Base-by-base conservation (phyloP, 1,284 basidiomycete genomes). In the Coniferiporia weirii region DNA sequence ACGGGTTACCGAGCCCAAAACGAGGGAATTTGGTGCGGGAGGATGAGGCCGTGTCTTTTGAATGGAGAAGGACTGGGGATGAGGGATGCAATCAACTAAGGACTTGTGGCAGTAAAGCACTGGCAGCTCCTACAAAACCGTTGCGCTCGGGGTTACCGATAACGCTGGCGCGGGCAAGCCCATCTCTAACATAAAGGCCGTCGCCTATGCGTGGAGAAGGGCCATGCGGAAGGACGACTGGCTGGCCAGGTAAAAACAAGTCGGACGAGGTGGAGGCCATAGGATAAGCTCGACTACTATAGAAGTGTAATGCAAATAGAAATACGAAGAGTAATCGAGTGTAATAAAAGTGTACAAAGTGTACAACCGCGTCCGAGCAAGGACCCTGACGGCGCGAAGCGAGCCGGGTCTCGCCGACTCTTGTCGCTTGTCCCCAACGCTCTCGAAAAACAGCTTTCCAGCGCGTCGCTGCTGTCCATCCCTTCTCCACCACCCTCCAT, bases 1-100 rank as follows among this genome's bases (percentile, higher is more conserved):
- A 10, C 95, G 86, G 5, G 91, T 91, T 22, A 98, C 80, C 55
- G 83, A 84, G 15, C 91, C 93, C 34, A 95, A 80, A 22, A 93
- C 81, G 52, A 89, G 71, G 1, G 89, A 84, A 64, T 83, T 83
- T n/a, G 85, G 79, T 3, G 81, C 72, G 1, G 89, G 89, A 0
- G 89, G 84, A 67, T 83, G 83, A 0, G 87, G 82, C 53, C 86
- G 79, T 4, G 81, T 71, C 61, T 80, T 79, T 59, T 82, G 75
- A 61, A 87, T 85, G 36, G 80, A 75, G 64, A 87, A 64, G 51
- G 76, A 82, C 85, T 86, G 60, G 40, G 45, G 53, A 52, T 51
- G 52, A 59, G 54, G 53, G 57, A 50, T 67, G 57, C 72, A 67
- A 64, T 66, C 66, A 56, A 72, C 66, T 34, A 57, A 61, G 61